Conservation (phyloP, 345 rosid species). For the Brassica cretica region DNA sequence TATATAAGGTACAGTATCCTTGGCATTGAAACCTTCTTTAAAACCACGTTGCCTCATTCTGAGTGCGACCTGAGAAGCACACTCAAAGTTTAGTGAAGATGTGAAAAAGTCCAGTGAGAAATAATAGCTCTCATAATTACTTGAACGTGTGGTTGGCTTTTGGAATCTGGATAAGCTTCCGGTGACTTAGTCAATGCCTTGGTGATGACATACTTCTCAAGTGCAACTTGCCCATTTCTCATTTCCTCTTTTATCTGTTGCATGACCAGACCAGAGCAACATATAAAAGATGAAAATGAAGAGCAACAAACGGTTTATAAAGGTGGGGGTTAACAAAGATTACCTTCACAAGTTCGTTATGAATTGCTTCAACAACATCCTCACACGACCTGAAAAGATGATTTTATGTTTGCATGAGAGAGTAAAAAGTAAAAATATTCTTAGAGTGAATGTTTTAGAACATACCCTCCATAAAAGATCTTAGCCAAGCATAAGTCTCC, state of each 20-base stretch:
- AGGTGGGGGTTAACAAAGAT: neutral
- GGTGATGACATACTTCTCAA: slow-evolving; percentile 91
- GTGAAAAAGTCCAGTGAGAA: slow-evolving; percentile 1
- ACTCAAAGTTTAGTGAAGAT: slow-evolving; percentile 17
- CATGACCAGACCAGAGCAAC: slow-evolving; percentile 5
- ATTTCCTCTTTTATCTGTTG: slow-evolving; percentile 85
- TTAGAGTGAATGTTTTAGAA: slow-evolving; percentile 18
- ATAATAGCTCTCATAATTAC: slow-evolving; percentile 31
- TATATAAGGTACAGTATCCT: slow-evolving; percentile 89
- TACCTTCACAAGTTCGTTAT: slow-evolving; percentile 81
- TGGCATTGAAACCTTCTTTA: slow-evolving; percentile 71
- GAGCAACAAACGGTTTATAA: slow-evolving; percentile 1
- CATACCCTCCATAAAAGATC: slow-evolving; percentile 91
- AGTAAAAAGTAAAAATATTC: neutral
- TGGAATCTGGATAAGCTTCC: slow-evolving; percentile 94
- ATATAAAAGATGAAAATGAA: slow-evolving; percentile 10
- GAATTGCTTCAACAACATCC: slow-evolving; percentile 87
- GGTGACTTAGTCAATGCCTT: slow-evolving; percentile 91
- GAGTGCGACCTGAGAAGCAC: slow-evolving; percentile 76
- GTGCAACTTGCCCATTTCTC: slow-evolving; percentile 85
- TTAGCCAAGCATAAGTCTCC: slow-evolving; percentile 85
- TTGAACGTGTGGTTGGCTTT: slow-evolving; percentile 92
- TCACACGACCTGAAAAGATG: slow-evolving; percentile 74
- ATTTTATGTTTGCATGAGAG: slow-evolving; percentile 7
- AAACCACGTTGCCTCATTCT: slow-evolving; percentile 89